Percentiles rank a stretch among this genome's conserved stretches.
These are phyloP conservation scores for Pseudogymnoascus sp. DNA, from an alignment of 2,329 filamentous ascomycete genomes.

Conservation along the genomic window DNA sequence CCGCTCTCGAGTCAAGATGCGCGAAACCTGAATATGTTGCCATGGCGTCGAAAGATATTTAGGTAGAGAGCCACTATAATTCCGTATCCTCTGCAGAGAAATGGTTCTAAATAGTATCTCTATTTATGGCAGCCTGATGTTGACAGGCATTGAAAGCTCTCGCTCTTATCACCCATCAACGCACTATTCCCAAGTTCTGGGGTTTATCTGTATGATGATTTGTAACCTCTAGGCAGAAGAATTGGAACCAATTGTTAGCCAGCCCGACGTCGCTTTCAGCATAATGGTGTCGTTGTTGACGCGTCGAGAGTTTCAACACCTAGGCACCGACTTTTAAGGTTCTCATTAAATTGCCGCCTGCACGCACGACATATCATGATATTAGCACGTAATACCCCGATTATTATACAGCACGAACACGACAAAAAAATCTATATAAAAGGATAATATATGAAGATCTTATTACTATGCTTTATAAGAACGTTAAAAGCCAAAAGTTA, in stretches of 20 bases:
- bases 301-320: background rate
- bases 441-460: background rate
- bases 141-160: background rate
- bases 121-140: background rate
- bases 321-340: background rate
- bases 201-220: background rate
- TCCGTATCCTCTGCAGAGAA: background rate
- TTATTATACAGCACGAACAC: background rate
- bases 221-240: background rate
- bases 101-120: background rate
- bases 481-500: background rate
- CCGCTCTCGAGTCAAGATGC: background rate
- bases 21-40: background rate
- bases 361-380: background rate
- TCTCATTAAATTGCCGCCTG: background rate
- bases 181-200: background rate
- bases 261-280: background rate
- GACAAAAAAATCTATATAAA: background rate
- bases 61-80: background rate
- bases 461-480: background rate
- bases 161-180: background rate
- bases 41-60: conserved; percentile 12
- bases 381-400: background rate
- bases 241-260: background rate
- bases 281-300: background rate